phyloP scores from a whole-genome alignment of 1,284 basidiomycete genomes.

The Takashimella tepidaria region DNA sequence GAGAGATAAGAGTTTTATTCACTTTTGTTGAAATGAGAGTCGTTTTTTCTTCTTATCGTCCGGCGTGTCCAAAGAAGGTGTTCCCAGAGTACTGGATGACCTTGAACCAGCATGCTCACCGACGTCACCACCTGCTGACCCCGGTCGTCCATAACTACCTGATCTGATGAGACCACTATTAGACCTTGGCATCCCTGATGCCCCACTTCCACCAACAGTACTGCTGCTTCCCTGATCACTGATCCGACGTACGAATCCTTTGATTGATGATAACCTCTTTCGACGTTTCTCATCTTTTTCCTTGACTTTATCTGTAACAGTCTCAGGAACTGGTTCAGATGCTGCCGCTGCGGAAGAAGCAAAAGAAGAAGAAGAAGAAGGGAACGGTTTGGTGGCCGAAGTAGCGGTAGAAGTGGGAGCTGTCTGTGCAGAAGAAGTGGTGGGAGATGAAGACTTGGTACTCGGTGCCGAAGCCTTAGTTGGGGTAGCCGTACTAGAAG shows the following conservation, averaged over 20 bases:
- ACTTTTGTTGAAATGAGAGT: conserved; percentile 2
- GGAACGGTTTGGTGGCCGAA: background rate
- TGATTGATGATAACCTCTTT: conserved; percentile 38
- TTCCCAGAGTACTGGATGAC: background rate
- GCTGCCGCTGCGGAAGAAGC: background rate
- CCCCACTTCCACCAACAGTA: background rate
- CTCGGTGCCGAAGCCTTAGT: background rate
- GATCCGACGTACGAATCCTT: conserved; percentile 40
- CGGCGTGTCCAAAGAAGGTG: background rate
- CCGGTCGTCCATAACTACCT: background rate
- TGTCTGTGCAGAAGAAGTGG: background rate
- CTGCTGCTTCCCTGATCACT: conserved; percentile 30
- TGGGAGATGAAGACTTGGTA: background rate
- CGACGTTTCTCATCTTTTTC: conserved; percentile 12
- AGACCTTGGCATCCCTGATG: conserved; percentile 5
- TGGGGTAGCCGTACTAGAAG: background rate
- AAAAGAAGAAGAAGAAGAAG: background rate
- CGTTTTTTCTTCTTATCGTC: conserved; percentile 5
- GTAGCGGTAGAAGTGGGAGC: background rate
- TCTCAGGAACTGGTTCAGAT: background rate
- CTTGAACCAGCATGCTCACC: background rate
- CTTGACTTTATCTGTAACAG: background rate
- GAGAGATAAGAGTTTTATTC: too few species aligned
- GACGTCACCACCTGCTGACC: background rate
- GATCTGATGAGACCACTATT: background rate